Conservation (phyloP, 495 filamentous ascomycete species). For the Penicillium samsonianum region DNA sequence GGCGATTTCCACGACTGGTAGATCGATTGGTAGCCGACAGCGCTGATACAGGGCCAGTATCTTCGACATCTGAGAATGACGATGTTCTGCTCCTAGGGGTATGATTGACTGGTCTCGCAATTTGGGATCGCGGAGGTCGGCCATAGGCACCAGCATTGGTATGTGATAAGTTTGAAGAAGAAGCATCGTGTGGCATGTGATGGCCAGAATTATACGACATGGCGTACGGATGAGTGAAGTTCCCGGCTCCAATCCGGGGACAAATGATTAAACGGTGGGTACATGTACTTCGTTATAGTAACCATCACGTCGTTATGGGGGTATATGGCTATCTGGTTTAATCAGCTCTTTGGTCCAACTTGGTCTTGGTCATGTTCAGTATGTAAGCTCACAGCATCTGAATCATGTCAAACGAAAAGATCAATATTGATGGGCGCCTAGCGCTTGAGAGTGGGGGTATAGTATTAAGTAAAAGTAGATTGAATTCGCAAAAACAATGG, state of each 20-base stretch:
- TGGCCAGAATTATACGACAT: constrained; percentile 43
- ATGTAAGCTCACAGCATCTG: not conserved
- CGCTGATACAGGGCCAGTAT: constrained; percentile 25
- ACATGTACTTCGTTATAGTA: constrained; percentile 27
- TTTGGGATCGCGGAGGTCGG: constrained; percentile 27
- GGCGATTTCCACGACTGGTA: constrained; percentile 27
- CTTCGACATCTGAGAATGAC: constrained; percentile 35
- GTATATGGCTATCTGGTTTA: not conserved
- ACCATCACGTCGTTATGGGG: constrained; percentile 36
- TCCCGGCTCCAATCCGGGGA: constrained; percentile 33
- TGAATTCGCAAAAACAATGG: constrained; percentile 3
- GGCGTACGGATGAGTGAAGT: constrained; percentile 30
- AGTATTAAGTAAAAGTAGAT: constrained; percentile 18
- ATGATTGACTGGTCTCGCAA: constrained; percentile 31
- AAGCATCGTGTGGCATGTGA: constrained; percentile 37
- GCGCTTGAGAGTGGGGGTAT: constrained; percentile 10
- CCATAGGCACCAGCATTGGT: constrained; percentile 21
- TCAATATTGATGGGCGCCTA: constrained; percentile 14
- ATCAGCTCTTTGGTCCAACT: constrained; percentile 3
- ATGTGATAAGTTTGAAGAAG: constrained; percentile 27
- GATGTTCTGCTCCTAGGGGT: constrained; percentile 29
- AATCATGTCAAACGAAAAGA: constrained; percentile 17
- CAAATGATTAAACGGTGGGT: constrained; percentile 29
- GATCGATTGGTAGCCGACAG: constrained; percentile 24
- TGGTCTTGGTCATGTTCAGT: not conserved